These are phyloP conservation scores for Cercospora sojina DNA, from an alignment of 2,329 filamentous ascomycete genomes.

Conservation along the genomic window DNA sequence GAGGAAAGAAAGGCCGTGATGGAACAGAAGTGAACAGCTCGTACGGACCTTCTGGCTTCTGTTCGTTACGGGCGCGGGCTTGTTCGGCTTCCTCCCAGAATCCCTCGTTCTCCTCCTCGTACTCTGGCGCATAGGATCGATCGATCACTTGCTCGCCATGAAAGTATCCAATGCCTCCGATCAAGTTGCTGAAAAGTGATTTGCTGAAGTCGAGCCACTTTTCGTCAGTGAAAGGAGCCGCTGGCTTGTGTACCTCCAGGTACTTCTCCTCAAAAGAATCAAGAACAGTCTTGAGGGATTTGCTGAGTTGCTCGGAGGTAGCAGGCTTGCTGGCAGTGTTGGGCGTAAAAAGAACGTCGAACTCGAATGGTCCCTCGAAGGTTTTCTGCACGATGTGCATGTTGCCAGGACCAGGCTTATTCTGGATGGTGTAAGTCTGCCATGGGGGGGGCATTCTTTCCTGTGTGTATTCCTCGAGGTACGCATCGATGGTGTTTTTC, in stretches of 20 bases:
- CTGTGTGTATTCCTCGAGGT: conserved; percentile 58
- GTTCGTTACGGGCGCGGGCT: conserved; percentile 67
- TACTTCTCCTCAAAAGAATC: conserved; percentile 74
- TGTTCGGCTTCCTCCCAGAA: conserved; percentile 92
- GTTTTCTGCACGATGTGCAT: conserved; percentile 87
- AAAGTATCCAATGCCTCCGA: conserved; percentile 95
- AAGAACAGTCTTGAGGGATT: conserved; percentile 65
- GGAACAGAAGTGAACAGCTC: conserved; percentile 91
- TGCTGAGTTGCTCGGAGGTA: conserved; percentile 61
- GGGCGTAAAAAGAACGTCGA: conserved; percentile 88
- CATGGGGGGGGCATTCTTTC: conserved; percentile 76
- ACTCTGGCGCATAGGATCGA: conserved; percentile 85
- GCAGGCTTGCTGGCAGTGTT: conserved; percentile 51
- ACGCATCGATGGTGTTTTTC: conserved; percentile 62
- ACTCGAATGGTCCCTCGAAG: conserved; percentile 85
- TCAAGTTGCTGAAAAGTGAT: conserved; percentile 88
- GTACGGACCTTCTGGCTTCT: conserved; percentile 74
- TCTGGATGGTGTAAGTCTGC: conserved; percentile 76
- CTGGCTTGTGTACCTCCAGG: conserved; percentile 66
- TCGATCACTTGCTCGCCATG: conserved; percentile 85
- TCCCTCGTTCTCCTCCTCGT: conserved; percentile 90
- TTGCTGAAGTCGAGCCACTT: conserved; percentile 79
- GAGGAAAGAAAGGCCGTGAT: conserved; percentile 91
- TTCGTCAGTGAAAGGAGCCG: conserved; percentile 70
- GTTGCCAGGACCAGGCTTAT: conserved; percentile 71